Percentiles rank a stretch among this genome's conserved stretches.
Conservation (phyloP, 352 stramenopile species). For the Phytophthora capsici region DNA sequence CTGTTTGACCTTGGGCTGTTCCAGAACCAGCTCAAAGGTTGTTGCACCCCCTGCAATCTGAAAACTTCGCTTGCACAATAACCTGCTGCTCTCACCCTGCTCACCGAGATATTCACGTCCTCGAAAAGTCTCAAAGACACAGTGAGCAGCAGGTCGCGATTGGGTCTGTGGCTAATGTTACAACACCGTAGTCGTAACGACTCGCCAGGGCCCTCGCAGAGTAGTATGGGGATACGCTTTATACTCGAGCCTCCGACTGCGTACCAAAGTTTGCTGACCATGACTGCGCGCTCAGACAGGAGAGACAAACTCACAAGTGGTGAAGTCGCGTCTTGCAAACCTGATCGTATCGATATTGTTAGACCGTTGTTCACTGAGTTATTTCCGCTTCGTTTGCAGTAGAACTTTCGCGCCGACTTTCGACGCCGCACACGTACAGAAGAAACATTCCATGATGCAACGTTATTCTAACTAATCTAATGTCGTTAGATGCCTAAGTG, state of each 20-base stretch:
- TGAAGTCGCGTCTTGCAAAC: constrained; percentile 7
- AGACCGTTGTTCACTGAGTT: background rate
- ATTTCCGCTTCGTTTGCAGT: too few species aligned
- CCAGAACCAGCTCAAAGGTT: constrained; percentile 10
- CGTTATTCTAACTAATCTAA: too few species aligned
- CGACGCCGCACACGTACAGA: background rate
- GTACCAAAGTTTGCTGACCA: background rate
- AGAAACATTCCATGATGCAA: too few species aligned
- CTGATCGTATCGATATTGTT: constrained; percentile 8
- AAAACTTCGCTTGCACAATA: constrained; percentile 8
- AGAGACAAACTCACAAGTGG: background rate
- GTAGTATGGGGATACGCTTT: constrained; percentile 9
- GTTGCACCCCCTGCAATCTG: constrained; percentile 1
- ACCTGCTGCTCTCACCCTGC: background rate
- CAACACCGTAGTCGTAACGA: constrained; percentile 9
- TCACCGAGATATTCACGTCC: constrained; percentile 13
- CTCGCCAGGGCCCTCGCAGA: constrained; percentile 5
- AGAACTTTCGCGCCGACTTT: constrained; percentile 8
- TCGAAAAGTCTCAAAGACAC: constrained; percentile 17
- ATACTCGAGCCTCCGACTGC: background rate
- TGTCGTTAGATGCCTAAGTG: too few species aligned
- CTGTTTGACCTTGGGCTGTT: background rate
- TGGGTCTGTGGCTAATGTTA: background rate
- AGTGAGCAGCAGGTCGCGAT: background rate
- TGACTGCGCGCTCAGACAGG: background rate